Evolutionary conservation across 169 alveolate genomes (phyloP).

Genomic region (Plasmodium vivax): DNA sequence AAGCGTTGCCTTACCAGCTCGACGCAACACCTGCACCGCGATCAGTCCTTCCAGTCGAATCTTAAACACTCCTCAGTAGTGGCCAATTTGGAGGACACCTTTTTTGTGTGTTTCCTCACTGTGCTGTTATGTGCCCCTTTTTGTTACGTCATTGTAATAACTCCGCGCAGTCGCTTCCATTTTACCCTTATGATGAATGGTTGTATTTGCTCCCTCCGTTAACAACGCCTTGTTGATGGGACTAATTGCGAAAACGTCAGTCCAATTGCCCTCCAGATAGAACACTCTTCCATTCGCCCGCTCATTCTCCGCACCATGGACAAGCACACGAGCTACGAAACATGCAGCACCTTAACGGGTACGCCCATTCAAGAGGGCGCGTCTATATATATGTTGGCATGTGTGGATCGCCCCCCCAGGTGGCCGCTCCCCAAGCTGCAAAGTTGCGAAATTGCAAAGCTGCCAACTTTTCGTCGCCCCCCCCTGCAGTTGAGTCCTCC

Average conservation of each 20-base stretch:
- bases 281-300: not conserved
- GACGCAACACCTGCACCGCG: not conserved
- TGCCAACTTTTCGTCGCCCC: not conserved
- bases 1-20: not conserved
- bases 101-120: not conserved
- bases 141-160: not conserved
- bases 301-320: not conserved
- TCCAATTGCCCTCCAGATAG: not conserved
- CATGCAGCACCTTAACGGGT: slow-evolving; percentile 48
- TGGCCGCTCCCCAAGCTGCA: not conserved
- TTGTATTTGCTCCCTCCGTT: not conserved
- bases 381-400: not conserved
- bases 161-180: not conserved
- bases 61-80: not conserved
- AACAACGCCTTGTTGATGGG: not conserved
- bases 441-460: not conserved
- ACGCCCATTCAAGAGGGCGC: not conserved
- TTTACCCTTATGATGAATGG: not conserved
- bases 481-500: slow-evolving; percentile 19
- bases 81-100: not conserved
- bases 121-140: not conserved
- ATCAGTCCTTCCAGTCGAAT: not conserved
- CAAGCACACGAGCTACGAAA: slow-evolving; percentile 32
- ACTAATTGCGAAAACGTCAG: not conserved
- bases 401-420: not conserved